phyloP scores from a whole-genome alignment of 371 early-diverging fungal genomes.

The Apophysomyces variabilis region DNA sequence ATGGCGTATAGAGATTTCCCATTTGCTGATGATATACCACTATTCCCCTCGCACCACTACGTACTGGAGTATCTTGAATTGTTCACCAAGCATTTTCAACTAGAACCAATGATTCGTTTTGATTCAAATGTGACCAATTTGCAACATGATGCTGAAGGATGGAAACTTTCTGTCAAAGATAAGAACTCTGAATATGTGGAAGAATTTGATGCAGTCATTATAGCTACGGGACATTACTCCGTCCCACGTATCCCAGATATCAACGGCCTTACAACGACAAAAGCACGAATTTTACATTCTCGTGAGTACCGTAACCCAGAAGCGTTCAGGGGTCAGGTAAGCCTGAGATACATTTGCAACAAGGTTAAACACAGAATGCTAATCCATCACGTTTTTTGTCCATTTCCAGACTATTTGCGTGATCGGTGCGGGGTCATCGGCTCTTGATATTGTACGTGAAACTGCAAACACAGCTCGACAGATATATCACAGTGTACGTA shows the following conservation, averaged over 20 bases:
- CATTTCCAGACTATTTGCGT: conserved; percentile 42
- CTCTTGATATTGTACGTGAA: conserved; percentile 55
- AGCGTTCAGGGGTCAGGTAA: conserved; percentile 47
- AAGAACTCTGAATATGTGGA: conserved; percentile 15
- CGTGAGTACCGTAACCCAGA: conserved; percentile 58
- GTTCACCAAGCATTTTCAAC: conserved; percentile 34
- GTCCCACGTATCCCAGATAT: conserved; percentile 62
- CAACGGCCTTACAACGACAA: conserved; percentile 34
- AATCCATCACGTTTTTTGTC: background rate
- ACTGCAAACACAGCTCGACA: conserved; percentile 33
- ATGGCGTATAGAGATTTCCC: conserved; percentile 61
- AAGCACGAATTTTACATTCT: conserved; percentile 49
- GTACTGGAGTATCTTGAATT: conserved; percentile 54
- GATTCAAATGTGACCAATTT: conserved; percentile 46
- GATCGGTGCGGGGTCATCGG: conserved; percentile 54
- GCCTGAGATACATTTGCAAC: background rate
- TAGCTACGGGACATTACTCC: conserved; percentile 64
- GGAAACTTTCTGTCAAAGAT: conserved; percentile 26
- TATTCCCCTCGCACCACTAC: conserved; percentile 47
- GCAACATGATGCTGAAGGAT: conserved; percentile 23
- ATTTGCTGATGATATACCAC: conserved; percentile 38
- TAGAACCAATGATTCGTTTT: conserved; percentile 42
- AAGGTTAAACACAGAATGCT: background rate
- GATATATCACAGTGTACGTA: conserved; percentile 51
- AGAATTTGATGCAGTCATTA: conserved; percentile 60